A percentile compares a stretch with the other conserved stretches of the same genome.
Conservation (phyloP, 2,329 filamentous ascomycete genomes). For the Gliomastix tumulicola region DNA sequence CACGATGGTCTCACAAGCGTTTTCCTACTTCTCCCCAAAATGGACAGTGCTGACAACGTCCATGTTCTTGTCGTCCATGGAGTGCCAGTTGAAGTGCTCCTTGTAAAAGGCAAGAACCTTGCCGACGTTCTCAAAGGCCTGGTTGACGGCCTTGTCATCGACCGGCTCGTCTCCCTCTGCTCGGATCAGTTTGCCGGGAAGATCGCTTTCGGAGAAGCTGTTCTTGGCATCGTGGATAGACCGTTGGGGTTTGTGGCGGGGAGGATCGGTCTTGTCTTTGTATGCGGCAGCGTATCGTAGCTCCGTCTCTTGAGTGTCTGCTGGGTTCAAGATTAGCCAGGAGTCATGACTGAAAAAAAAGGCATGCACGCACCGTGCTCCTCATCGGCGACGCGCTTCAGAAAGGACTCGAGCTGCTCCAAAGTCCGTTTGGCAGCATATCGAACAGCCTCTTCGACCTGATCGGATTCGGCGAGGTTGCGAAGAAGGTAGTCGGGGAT, state of each 20-base stretch:
- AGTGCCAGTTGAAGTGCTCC: slow-evolving; percentile 40
- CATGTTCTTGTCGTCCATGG: slow-evolving; percentile 42
- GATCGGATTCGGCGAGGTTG: slow-evolving; percentile 25
- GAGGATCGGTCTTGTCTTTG: slow-evolving; percentile 5
- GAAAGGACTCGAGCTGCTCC: slow-evolving; percentile 25
- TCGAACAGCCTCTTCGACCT: slow-evolving; percentile 29
- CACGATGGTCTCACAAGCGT: slow-evolving; percentile 39
- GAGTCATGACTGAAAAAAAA: background rate
- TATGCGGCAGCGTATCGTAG: slow-evolving; percentile 7
- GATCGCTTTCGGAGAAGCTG: slow-evolving; percentile 20
- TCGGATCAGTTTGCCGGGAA: slow-evolving; percentile 35
- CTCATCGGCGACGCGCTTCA: slow-evolving; percentile 12
- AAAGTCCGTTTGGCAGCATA: slow-evolving; percentile 27
- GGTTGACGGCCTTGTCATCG: slow-evolving; percentile 35
- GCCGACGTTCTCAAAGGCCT: slow-evolving; percentile 43
- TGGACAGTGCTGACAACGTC: slow-evolving; percentile 46
- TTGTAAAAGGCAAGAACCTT: slow-evolving; percentile 42
- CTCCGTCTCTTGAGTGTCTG: slow-evolving; percentile 10
- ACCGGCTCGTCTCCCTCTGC: slow-evolving; percentile 31
- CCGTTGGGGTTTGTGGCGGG: slow-evolving; percentile 24
- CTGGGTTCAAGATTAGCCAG: slow-evolving; percentile 7
- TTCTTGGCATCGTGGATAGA: slow-evolving; percentile 36
- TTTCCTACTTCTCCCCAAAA: slow-evolving; percentile 40
- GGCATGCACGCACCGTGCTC: slow-evolving; percentile 15
- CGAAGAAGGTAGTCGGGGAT: slow-evolving; percentile 31